Base-by-base conservation (phyloP, 2,329 filamentous ascomycete species). In the Talaromyces marneffei region DNA sequence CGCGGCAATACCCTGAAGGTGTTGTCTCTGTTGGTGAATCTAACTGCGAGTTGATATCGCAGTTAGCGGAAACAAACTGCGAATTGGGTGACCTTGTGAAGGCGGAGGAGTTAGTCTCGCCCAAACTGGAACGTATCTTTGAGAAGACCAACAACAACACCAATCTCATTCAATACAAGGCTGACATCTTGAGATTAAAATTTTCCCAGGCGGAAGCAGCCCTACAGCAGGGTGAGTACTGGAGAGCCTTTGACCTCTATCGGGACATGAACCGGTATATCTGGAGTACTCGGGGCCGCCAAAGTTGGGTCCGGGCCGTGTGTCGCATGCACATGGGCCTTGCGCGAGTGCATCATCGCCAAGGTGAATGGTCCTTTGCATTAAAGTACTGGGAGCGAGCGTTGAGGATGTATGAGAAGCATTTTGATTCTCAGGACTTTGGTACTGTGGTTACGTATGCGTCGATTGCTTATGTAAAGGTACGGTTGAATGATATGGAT, bases 351-450 rank as follows among this genome's bases (percentile, higher is more conserved):
- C 50, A 60, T 8, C 58, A 56, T 35, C 27, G 39, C 4, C 58
- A 48, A 29, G 23, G 50, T 16, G 31, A 60, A n/a, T 56, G 58
- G 58, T 5, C 23, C n/a, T 31, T 37, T 33, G 37, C 50, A 8
- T 25, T 60, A 6, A 56, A 46, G n/a, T 52, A 54, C 37, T 60
- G 58, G 58, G 58, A 60, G 23, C 50, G 58, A 14, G 50, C 50
- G 29, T 39, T 55, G 20, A 20, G 37, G 5, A 40, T 60, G 50
- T 60, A 56, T 46, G 58, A 60, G 3, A 60, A 60, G 7, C 20
- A 46, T 39, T 16, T 50, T 10, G 25, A n/a, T 18, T n/a, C 29
- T 8, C 27, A 48, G 23, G 58, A 54, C n/a, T 60, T 55, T 20
- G 58, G 37, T 2, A 33, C 50, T 42, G 58, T 35, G 14, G 29